Conservation (phyloP, 345 rosid species). For the Lumnitzera racemosa region DNA sequence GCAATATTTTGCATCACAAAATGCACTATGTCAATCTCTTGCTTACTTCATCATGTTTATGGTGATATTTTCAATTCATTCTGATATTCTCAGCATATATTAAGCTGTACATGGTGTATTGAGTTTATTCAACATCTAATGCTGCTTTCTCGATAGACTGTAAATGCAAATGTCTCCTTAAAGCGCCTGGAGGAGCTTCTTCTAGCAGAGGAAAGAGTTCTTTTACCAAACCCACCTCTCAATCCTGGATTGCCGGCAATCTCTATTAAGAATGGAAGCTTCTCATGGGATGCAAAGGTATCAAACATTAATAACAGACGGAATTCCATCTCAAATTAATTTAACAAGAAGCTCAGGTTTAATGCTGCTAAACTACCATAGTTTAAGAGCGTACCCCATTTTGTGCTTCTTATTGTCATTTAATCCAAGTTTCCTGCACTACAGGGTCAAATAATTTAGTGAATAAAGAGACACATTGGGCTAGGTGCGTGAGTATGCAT, state of each 20-base stretch:
- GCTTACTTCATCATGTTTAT: neutral
- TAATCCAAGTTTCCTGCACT: no score
- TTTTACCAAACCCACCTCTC: conserved; percentile 84
- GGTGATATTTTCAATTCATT: neutral
- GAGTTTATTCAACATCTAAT: conserved; percentile 14
- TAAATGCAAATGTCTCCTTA: conserved; percentile 91
- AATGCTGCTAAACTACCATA: neutral
- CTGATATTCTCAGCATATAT: neutral
- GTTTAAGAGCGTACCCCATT: neutral
- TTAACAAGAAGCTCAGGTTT: neutral
- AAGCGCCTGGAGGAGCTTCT: conserved; percentile 91
- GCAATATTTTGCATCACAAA: no score
- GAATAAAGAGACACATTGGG: no score
- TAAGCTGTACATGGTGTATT: neutral
- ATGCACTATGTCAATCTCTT: no score
- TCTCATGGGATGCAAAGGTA: conserved; percentile 98
- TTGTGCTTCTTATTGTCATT: no score
- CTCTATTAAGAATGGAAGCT: conserved; percentile 74
- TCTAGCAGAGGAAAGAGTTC: conserved; percentile 84
- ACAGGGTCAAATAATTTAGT: no score
- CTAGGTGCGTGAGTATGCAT: no score
- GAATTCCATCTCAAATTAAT: neutral
- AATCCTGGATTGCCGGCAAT: conserved; percentile 68
- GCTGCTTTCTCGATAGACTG: conserved; percentile 41
- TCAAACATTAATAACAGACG: no score